phyloP scores from a whole-genome alignment of 225 moss, liverwort and hornwort genomes.

The Lunularia cruciata region DNA sequence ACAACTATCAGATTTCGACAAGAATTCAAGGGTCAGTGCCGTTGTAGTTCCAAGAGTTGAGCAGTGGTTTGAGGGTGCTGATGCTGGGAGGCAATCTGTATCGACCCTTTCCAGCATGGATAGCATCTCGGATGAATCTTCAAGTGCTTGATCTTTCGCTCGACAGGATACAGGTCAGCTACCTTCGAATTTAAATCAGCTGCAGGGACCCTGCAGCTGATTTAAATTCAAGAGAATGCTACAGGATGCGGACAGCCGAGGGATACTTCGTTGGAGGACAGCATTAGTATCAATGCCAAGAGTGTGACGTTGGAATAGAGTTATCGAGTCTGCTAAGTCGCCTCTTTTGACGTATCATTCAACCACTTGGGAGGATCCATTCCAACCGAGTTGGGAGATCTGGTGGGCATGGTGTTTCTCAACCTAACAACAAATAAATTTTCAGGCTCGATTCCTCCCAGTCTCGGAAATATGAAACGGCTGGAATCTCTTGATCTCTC shows the following conservation, averaged over 20 bases:
- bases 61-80: neutral
- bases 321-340: neutral
- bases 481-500: conserved; percentile 31
- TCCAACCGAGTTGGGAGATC: conserved; percentile 35
- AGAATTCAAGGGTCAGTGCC: neutral
- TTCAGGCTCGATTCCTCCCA: conserved; percentile 29
- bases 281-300: no score
- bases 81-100: conserved; percentile 4
- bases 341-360: conserved; percentile 22
- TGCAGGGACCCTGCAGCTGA: neutral
- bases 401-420: conserved; percentile 20
- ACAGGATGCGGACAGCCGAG: neutral
- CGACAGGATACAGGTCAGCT: neutral
- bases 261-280: no score
- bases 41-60: neutral
- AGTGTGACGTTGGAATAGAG: no score
- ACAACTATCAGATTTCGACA: neutral
- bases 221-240: no score
- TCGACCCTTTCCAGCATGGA: neutral
- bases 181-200: neutral
- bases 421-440: conserved; percentile 29
- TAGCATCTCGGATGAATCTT: neutral
- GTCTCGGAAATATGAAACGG: conserved; percentile 22
- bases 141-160: conserved; percentile 6
- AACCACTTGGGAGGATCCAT: conserved; percentile 33